phyloP scores from a whole-genome alignment of 2,329 filamentous ascomycete genomes.

The Neurospora sp. region DNA sequence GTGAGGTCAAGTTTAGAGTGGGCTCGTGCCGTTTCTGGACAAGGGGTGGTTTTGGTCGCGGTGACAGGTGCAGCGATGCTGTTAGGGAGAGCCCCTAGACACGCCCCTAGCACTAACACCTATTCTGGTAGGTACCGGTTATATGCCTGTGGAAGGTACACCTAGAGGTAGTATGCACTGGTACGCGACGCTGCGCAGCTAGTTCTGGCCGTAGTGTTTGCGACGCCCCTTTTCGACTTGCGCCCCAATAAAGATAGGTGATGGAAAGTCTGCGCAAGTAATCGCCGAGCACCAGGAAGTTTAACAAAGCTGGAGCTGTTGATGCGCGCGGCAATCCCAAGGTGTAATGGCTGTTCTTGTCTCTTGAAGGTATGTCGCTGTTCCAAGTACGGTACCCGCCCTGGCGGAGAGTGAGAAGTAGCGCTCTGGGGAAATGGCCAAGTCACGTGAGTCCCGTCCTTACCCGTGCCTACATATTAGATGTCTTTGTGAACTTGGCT shows the following conservation, averaged over 20 bases:
- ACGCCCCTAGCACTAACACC: background rate
- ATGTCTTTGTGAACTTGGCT: background rate
- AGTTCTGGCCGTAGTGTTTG: background rate
- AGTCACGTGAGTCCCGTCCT: background rate
- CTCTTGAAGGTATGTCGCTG: background rate
- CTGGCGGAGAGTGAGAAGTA: background rate
- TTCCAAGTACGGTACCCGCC: background rate
- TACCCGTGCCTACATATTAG: background rate
- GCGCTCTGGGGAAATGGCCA: background rate
- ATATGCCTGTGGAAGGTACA: background rate
- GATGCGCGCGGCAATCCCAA: background rate
- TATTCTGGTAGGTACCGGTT: background rate
- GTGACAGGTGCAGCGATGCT: background rate
- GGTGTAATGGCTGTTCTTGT: background rate
- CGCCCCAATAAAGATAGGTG: background rate
- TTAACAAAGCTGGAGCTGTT: background rate
- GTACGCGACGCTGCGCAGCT: background rate
- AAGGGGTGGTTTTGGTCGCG: conserved; percentile 13
- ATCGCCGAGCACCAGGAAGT: background rate
- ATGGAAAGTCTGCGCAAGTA: background rate
- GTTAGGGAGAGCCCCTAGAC: background rate
- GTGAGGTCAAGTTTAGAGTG: conserved; percentile 44
- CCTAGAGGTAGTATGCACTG: background rate
- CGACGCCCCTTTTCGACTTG: background rate
- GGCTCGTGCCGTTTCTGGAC: conserved; percentile 22